Evolutionary conservation across 2,329 filamentous ascomycete genomes (phyloP).

Genomic region (Onygenales sp.): DNA sequence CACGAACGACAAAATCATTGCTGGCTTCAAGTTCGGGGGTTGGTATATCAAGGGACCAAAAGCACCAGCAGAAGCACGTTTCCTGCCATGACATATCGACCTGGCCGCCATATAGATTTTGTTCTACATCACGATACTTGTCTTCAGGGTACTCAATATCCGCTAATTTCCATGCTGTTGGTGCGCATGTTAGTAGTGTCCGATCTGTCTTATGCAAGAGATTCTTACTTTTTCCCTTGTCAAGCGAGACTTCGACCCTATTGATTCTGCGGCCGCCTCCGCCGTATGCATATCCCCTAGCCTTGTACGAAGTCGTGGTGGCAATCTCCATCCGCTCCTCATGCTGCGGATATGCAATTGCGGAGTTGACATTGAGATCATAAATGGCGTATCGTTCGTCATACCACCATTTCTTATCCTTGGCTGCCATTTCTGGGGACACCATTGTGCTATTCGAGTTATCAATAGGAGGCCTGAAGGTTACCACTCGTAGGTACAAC

Average conservation of each 20-base stretch:
- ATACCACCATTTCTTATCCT: conserved; percentile 67
- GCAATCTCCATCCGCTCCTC: conserved; percentile 54
- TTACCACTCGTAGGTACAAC: conserved; percentile 11
- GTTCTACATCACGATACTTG: conserved; percentile 59
- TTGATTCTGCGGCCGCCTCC: conserved; percentile 79
- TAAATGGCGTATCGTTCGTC: conserved; percentile 92
- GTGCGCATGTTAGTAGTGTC: background rate
- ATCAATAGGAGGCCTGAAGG: conserved; percentile 3
- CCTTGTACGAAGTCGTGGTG: conserved; percentile 48
- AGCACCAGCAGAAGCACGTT: conserved; percentile 81
- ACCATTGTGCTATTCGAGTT: conserved; percentile 54
- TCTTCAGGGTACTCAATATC: conserved; percentile 79
- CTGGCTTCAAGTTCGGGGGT: conserved; percentile 52
- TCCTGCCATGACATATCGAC: conserved; percentile 78
- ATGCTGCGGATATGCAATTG: conserved; percentile 69
- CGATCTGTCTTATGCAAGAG: background rate
- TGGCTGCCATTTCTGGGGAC: conserved; percentile 67
- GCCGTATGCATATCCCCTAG: conserved; percentile 77
- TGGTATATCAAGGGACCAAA: conserved; percentile 68
- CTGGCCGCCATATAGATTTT: conserved; percentile 61
- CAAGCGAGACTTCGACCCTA: conserved; percentile 71
- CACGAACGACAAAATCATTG: conserved; percentile 68
- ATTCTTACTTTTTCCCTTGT: conserved; percentile 57
- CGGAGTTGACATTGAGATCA: conserved; percentile 80
- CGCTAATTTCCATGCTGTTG: conserved; percentile 60